These are phyloP conservation scores for Musa balbisiana DNA, from an alignment of 202 grass and related monocot genomes.

Conservation along the genomic window DNA sequence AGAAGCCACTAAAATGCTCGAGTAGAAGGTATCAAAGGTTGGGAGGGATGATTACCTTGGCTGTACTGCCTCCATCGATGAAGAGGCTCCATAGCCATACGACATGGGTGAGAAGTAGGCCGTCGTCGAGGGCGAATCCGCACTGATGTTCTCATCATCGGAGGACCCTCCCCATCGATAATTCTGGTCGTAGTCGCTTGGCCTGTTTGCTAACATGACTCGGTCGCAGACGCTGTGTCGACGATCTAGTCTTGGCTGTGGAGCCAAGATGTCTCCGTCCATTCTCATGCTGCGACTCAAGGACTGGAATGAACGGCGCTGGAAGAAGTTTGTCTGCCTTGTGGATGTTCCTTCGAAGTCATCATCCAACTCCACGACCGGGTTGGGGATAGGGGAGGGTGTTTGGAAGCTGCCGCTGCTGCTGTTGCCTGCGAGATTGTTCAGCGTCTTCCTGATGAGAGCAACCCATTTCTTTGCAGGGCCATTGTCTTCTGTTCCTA, in stretches of 20 bases:
- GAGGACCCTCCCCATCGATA: conserved; percentile 67
- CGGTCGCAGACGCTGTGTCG: conserved; percentile 85
- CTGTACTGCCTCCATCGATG: conserved; percentile 52
- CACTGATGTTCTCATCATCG: conserved; percentile 75
- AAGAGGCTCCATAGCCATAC: conserved; percentile 51
- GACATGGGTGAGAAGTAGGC: conserved; percentile 75
- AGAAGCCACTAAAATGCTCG: no score
- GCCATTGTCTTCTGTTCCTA: conserved; percentile 95
- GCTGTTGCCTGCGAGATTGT: conserved; percentile 62
- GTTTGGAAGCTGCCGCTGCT: conserved; percentile 70
- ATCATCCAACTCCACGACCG: conserved; percentile 72
- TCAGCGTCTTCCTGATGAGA: conserved; percentile 78
- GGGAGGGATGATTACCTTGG: conserved; percentile 36
- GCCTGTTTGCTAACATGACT: conserved; percentile 63
- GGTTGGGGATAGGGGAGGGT: conserved; percentile 70
- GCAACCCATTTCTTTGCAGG: conserved; percentile 95
- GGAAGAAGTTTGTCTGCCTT: conserved; percentile 59
- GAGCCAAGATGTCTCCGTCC: conserved; percentile 62
- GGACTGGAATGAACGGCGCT: conserved; percentile 81
- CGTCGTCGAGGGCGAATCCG: conserved; percentile 68
- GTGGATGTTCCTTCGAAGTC: conserved; percentile 74
- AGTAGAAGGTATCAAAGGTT: no score
- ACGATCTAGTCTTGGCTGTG: conserved; percentile 81
- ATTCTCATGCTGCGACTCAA: conserved; percentile 81
- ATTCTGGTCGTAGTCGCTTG: conserved; percentile 76